Conservation (phyloP, 169 alveolate genomes). For the Toxoplasma gondii region DNA sequence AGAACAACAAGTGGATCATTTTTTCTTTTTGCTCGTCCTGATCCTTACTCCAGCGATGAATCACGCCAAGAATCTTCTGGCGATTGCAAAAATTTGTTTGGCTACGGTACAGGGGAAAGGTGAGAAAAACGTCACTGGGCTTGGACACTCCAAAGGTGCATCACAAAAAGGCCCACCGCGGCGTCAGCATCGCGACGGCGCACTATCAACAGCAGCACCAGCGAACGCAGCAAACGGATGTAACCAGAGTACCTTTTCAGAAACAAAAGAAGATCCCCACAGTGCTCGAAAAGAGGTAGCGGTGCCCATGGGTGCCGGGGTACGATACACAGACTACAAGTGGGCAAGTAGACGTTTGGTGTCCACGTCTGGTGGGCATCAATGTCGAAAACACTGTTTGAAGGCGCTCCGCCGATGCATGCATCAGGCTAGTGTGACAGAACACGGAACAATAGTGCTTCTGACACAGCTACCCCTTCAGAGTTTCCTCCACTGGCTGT, state of each 20-base stretch:
- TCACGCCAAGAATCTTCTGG: background rate
- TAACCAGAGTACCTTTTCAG: too few relatives aligned
- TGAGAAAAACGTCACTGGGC: too few relatives aligned
- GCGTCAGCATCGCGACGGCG: too few relatives aligned
- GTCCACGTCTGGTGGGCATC: background rate
- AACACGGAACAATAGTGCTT: background rate
- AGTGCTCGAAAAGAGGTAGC: too few relatives aligned
- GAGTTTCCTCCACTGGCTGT: background rate
- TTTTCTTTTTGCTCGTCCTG: background rate
- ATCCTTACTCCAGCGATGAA: background rate
- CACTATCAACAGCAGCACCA: too few relatives aligned
- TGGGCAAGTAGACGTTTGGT: background rate
- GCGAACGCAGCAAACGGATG: too few relatives aligned
- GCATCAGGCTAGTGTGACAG: background rate
- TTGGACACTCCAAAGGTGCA: too few relatives aligned
- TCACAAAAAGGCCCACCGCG: too few relatives aligned
- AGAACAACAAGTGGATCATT: background rate
- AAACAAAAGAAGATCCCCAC: too few relatives aligned
- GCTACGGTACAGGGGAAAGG: too few relatives aligned
- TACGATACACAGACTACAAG: too few relatives aligned
- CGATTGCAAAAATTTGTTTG: background rate
- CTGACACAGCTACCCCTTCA: background rate
- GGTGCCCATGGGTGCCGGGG: too few relatives aligned
- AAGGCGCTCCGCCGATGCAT: background rate
- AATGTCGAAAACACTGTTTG: background rate